Evolutionary conservation across 2,329 filamentous ascomycete species (phyloP), one percentile per base, ranked within the genome.

Genomic region (Phaeomoniella chlamydospora): DNA sequence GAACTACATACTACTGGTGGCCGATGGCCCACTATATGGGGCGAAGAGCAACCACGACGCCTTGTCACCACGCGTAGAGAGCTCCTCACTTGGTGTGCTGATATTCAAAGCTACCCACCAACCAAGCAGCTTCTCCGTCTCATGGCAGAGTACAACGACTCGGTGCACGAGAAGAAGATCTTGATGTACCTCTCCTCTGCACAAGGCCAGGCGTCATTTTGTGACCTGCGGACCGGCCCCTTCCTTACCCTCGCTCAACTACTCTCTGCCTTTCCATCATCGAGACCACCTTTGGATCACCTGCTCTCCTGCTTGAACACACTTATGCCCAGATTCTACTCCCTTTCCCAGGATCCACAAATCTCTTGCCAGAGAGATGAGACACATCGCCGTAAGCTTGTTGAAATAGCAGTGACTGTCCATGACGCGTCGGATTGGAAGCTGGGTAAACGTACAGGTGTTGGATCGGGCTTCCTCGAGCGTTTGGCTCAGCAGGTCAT

Each of bases 281-380:
- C 84, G 4, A 83, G 85, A 53, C 90, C 90, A 36, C 86, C 88
- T 3, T 67, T 98, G 48, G 82, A 90, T 37, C 67, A 77, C 40
- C 67, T 98, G 9, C 70, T 94, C 22, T 82, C 81, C 2, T 72
- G 80, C 31, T 72, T 94, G 36, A 82, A 81, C 49, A 81, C 84
- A 34, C 70, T 96, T 35, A 96, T 96, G 88, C 90, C 90, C 2
- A 82, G 90, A 41, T 98, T 98, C 66, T 98, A 98, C 64, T 96
- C 88, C 3, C 75, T 98, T 11, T 94, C 87, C 37, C 94, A 94
- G 55, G 90, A 98, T 51, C 90, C 90, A 0, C 83, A 90, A 44
- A 76, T 92, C 46, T 80, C 75, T 2, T 81, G 72, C 41, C 71
- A 72, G 42, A 70, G 77, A 15, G 72, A 75, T 42, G 80, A 80